Evolutionary conservation across 306 rosid species (phyloP).

Genomic region (Lathyrus tuberosus): DNA sequence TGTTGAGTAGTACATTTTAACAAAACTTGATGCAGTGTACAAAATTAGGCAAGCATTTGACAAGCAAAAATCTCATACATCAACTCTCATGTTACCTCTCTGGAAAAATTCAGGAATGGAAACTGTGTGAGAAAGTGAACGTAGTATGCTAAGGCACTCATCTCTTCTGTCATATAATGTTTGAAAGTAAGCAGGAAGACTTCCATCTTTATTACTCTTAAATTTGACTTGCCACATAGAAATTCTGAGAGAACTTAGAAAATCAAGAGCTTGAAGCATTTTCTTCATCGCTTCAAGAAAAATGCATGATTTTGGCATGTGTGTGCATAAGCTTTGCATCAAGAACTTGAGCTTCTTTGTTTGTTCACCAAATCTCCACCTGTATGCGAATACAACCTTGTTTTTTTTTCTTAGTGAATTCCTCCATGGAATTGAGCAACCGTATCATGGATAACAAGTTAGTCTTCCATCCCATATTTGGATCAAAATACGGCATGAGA

Average conservation of each 20-base stretch:
- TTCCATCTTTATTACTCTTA: not conserved
- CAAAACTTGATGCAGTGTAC: slow-evolving; percentile 53
- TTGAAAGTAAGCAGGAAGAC: not conserved
- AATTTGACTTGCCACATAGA: not conserved
- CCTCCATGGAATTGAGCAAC: slow-evolving; percentile 37
- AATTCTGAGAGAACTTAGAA: slow-evolving; percentile 33
- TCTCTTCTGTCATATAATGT: slow-evolving; percentile 2
- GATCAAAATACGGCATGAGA: not conserved
- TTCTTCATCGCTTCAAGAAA: slow-evolving; percentile 13
- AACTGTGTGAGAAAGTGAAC: too few relatives aligned
- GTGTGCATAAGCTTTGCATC: too few relatives aligned
- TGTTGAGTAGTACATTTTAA: slow-evolving; percentile 22
- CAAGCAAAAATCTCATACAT: slow-evolving; percentile 29
- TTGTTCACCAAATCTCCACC: too few relatives aligned
- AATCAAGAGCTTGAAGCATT: slow-evolving; percentile 31
- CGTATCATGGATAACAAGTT: not conserved
- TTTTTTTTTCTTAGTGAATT: slow-evolving; percentile 22
- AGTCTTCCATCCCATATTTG: not conserved
- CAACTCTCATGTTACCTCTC: not conserved
- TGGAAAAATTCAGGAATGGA: not conserved
- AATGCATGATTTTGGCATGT: too few relatives aligned
- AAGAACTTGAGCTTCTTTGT: too few relatives aligned
- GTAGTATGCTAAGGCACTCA: slow-evolving; percentile 25
- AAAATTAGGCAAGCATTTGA: slow-evolving; percentile 34
- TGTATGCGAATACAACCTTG: not conserved